Evolutionary conservation across 2,329 filamentous ascomycete genomes (phyloP).

Genomic region (Colletotrichum sublineola): DNA sequence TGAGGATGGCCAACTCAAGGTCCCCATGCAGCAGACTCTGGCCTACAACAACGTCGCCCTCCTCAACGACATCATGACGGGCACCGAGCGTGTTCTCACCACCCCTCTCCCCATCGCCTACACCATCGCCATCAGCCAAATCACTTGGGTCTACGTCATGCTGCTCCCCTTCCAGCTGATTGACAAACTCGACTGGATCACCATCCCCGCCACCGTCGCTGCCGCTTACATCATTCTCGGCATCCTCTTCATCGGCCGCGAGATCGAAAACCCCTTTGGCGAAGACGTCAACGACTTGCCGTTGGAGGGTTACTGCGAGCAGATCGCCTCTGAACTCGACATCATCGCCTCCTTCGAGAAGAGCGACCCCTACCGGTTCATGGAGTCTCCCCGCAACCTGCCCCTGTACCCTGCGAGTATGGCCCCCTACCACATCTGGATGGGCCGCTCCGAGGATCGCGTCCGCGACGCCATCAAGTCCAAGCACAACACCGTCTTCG

Average conservation of each 20-base stretch:
- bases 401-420: slow-evolving; percentile 69
- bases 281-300: slow-evolving; percentile 86
- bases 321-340: slow-evolving; percentile 80
- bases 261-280: slow-evolving; percentile 90
- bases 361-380: slow-evolving; percentile 50
- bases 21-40: slow-evolving; percentile 71
- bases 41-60: slow-evolving; percentile 71
- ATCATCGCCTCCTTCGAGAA: slow-evolving; percentile 66
- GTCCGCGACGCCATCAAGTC: slow-evolving; percentile 56
- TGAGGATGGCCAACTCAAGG: slow-evolving; percentile 65
- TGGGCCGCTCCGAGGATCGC: slow-evolving; percentile 57
- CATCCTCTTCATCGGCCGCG: slow-evolving; percentile 78
- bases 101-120: slow-evolving; percentile 88
- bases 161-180: slow-evolving; percentile 86
- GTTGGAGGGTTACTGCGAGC: slow-evolving; percentile 81
- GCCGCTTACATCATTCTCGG: slow-evolving; percentile 88
- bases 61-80: slow-evolving; percentile 79
- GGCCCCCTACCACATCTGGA: slow-evolving; percentile 54
- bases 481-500: slow-evolving; percentile 50
- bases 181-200: slow-evolving; percentile 74
- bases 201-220: slow-evolving; percentile 80
- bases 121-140: slow-evolving; percentile 86
- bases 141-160: slow-evolving; percentile 87
- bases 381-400: slow-evolving; percentile 59
- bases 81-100: slow-evolving; percentile 82